These are phyloP conservation scores for Sporothrix pallida DNA, from an alignment of 2,329 filamentous ascomycete genomes.

Conservation along the genomic window DNA sequence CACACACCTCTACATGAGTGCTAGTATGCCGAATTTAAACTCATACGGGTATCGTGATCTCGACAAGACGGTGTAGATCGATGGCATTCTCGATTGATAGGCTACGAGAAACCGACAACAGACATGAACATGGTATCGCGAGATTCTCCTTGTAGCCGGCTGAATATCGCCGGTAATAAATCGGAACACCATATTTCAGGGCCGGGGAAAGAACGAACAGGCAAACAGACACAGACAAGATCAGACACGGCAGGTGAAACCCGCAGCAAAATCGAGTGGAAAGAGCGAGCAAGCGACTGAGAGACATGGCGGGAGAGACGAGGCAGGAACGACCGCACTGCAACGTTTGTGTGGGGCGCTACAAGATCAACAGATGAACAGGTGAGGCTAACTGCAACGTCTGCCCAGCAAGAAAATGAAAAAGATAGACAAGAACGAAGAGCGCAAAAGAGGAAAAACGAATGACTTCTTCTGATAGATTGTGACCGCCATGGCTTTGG, in stretches of 20 bases:
- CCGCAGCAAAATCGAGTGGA: background rate
- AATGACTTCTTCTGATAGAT: background rate
- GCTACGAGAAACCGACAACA: constrained; percentile 8
- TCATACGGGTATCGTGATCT: background rate
- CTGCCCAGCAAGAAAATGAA: background rate
- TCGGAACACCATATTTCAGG: background rate
- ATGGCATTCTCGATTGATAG: constrained; percentile 23
- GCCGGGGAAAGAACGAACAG: background rate
- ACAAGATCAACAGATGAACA: background rate
- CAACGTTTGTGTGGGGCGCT: background rate
- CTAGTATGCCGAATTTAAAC: background rate
- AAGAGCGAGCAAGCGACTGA: background rate
- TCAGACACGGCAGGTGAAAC: background rate
- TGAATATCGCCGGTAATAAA: constrained; percentile 5
- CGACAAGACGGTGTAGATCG: background rate
- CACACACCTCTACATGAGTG: background rate
- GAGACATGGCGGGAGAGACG: background rate
- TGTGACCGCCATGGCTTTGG: background rate
- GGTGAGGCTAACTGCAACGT: background rate
- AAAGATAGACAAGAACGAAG: background rate
- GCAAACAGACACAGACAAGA: background rate
- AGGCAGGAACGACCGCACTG: background rate
- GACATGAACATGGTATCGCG: background rate
- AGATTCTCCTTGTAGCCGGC: constrained; percentile 10
- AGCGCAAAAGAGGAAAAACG: background rate